Evolutionary conservation across 2,329 filamentous ascomycete species (phyloP), one percentile per base, ranked within the genome.

Genomic region (Aspergillus sp.): DNA sequence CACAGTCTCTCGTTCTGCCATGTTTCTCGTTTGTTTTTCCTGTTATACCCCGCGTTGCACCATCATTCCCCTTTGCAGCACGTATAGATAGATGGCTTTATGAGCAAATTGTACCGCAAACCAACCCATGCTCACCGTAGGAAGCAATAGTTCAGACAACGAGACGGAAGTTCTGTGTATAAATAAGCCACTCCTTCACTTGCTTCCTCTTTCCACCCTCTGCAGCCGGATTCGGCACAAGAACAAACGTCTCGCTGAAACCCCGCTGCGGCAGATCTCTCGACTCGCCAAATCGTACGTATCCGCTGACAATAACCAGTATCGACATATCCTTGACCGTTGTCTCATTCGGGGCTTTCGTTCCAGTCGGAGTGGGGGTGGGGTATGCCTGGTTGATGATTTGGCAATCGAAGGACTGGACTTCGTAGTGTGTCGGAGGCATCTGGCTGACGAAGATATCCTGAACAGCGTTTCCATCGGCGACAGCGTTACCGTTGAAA

Each of bases 241-340:
- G 74, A 20, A 94, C 79, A 63, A 95, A 85, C 1, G 79, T 84
- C 66, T 95, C 90, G 60, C 82, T 85, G 65, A 95, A 95, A 32
- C 81, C 82, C 56, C 82, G 81, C 65, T 81, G 78, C 12, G 78
- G 78, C 12, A 80, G 79, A 25, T 84, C 80, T 56, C 77, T 77
- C 41, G 68, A 65, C 49, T 81, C 79, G 43, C 83, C 83, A 60
- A 86, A 85, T 54, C 82, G 78, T 33, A 94, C 82, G 52, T 75
- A 80, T 4, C 89, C 89, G 60, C 81, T 86, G 45, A 89, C 82
- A 49, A 84, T 78, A n/a, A 94, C 79, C 32, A 85, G 70, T 50
- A 95, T 76, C 58, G 83, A 80, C 63, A 84, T 86, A 61, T 86
- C 82, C 51, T 79, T 79, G 46, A 61, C 55, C 57, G 61, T 57